Evolutionary conservation across 129 eudicot genomes (phyloP).

Genomic region (Rutidosis leptorrhynchoides): DNA sequence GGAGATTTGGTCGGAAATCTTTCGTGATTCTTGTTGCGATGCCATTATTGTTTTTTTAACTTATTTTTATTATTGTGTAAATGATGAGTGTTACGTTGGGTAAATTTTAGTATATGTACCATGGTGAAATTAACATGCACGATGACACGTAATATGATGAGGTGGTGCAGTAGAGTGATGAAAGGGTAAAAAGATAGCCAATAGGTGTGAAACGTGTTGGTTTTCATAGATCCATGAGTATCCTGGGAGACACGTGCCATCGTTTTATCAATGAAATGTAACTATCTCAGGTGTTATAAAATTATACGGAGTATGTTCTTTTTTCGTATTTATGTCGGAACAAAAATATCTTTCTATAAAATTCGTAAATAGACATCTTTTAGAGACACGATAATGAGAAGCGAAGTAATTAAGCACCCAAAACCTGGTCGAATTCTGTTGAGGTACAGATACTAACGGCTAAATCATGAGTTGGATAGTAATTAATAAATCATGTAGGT

Average conservation of each 20-base stretch:
- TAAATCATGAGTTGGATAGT: no score
- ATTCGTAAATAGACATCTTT: no score
- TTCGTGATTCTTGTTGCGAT: conserved; percentile 30
- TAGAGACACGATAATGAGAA: no score
- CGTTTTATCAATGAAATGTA: neutral
- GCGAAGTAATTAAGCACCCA: no score
- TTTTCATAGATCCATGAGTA: neutral
- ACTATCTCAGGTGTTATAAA: conserved; percentile 14
- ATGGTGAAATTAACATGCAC: conserved; percentile 20
- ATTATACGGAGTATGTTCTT: no score
- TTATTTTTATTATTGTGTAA: neutral
- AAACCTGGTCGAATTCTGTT: no score
- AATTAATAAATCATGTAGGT: no score
- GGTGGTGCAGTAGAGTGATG: conserved; percentile 18
- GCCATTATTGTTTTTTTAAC: conserved; percentile 16
- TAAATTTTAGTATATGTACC: neutral
- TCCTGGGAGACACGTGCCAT: conserved; percentile 21
- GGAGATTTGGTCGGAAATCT: conserved; percentile 25
- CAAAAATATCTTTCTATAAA: no score
- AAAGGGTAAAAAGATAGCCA: neutral
- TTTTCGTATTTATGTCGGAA: no score
- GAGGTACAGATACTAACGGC: no score
- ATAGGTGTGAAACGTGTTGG: conserved; percentile 12
- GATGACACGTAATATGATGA: conserved; percentile 31
- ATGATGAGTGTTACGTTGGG: neutral